Base-by-base conservation (phyloP, 2,329 filamentous ascomycete species). In the Aureobasidium sp. region DNA sequence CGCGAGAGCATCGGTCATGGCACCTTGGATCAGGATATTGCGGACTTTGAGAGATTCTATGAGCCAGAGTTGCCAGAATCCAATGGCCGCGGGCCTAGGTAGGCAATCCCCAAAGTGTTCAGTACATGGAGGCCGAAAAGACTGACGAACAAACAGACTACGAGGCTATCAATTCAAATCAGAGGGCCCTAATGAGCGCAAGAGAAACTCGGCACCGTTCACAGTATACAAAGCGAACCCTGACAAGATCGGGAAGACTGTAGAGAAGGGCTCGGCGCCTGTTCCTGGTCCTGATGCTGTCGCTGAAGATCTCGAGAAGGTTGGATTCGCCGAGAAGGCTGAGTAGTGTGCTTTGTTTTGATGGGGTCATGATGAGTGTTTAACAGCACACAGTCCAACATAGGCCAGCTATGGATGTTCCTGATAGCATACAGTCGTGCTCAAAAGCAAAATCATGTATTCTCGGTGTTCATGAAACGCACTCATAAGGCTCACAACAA, bases 101-200 rank as follows among this genome's bases (percentile, higher is more conserved):
- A 75, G 63, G 72, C 68, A 10, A 2, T 10, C 58, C 42, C 42
- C 58, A 41, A 23, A 63, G 61, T 10, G 46, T 27, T 46, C 57
- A 52, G 32, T 5, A 59, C 34, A n/a, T 53, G 34, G 15, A 20
- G 53, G 17, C 23, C n/a, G 17, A 13, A 23, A 32, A 29, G 17
- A 26, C 53, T 63, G 10, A 63, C 47, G 8, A 23, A 27, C 7
- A 13, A 3, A 46, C 23, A 83, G 82, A 69, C 81, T 89, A 39
- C 82, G 91, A 69, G 91, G 91, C 1, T 95, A 96, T 69, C 89
- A 95, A 70, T 89, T 87, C 73, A 91, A 89, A 74, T 84, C 85
- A 56, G 82, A 86, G 52, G 86, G 84, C 0, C 82, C 82, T 8
- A 82, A 86, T 53, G 80, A 83, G 60, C 71, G 75, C 32, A 88